A percentile compares a stretch with the other conserved stretches of the same genome.
These are phyloP conservation scores for Hypoxylon lenormandii DNA, from an alignment of 495 filamentous ascomycete species.

Conservation along the genomic window DNA sequence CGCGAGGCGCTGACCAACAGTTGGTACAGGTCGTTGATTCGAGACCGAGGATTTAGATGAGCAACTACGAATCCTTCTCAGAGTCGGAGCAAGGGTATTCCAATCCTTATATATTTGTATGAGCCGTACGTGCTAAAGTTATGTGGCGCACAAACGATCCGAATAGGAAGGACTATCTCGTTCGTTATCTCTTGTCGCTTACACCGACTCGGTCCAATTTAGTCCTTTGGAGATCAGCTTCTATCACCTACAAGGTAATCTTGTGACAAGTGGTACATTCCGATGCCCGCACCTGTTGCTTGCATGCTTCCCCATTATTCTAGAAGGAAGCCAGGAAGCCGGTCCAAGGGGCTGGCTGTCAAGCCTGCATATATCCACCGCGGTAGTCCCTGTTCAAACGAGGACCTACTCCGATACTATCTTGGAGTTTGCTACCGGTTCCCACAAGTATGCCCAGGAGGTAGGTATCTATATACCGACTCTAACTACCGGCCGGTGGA, in stretches of 20 bases:
- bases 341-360: constrained; percentile 7
- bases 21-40: background rate
- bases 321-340: constrained; percentile 10
- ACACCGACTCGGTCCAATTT: constrained; percentile 19
- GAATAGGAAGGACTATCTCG: constrained; percentile 16
- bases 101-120: constrained; percentile 26
- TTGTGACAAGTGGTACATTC: constrained; percentile 18
- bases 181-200: constrained; percentile 7
- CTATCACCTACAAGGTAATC: background rate
- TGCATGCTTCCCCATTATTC: constrained; percentile 11
- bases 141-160: background rate
- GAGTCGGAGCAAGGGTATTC: constrained; percentile 6
- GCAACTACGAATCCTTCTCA: background rate
- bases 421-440: constrained; percentile 34
- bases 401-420: constrained; percentile 8
- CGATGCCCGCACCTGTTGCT: background rate
- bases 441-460: background rate
- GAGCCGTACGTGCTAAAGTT: background rate
- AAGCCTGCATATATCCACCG: constrained; percentile 9
- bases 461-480: constrained; percentile 1
- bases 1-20: background rate
- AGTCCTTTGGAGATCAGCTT: constrained; percentile 3
- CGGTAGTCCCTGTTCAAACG: background rate
- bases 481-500: background rate
- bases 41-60: constrained; percentile 2